A percentile compares a stretch with the other conserved stretches of the same genome.
phyloP scores from a whole-genome alignment of 352 stramenopile species.

The Pythium aquatile region DNA sequence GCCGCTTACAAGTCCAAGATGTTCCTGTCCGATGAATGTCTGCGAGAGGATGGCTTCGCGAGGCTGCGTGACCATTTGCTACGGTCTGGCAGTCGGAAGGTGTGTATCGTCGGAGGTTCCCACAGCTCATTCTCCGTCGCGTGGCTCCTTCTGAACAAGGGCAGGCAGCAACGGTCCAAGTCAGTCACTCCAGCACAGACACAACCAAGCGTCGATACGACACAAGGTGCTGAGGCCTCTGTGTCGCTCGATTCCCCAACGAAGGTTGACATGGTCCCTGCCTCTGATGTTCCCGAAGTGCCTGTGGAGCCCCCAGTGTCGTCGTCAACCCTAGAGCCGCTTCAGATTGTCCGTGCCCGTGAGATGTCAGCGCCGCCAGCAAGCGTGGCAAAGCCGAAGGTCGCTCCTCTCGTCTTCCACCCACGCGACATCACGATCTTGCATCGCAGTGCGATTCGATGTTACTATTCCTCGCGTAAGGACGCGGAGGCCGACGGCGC shows the following conservation, averaged over 20 bases:
- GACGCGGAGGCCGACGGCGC: slow-evolving; percentile 74
- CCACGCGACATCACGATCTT: slow-evolving; percentile 80
- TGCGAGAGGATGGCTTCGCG: slow-evolving; percentile 60
- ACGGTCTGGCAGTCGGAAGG: slow-evolving; percentile 45
- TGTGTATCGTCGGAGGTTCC: slow-evolving; percentile 81
- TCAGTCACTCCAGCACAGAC: neutral
- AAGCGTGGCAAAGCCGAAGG: neutral
- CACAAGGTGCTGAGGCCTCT: neutral
- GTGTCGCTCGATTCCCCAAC: neutral
- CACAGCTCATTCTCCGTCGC: slow-evolving; percentile 86
- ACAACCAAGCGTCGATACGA: neutral
- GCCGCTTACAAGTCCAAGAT: slow-evolving; percentile 45
- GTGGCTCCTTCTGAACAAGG: slow-evolving; percentile 76
- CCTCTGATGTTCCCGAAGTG: neutral
- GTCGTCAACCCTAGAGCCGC: neutral
- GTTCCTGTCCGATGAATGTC: slow-evolving; percentile 63
- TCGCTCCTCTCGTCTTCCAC: slow-evolving; percentile 34
- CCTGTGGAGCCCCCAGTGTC: neutral
- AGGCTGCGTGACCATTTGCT: slow-evolving; percentile 47
- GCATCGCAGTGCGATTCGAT: slow-evolving; percentile 72
- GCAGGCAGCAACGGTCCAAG: slow-evolving; percentile 23
- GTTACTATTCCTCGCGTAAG: slow-evolving; percentile 76
- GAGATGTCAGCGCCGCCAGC: neutral
- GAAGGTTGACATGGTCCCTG: neutral
- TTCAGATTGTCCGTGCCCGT: neutral